Base-by-base conservation (phyloP, 1,139 yeast species). In the Pichia sp. region DNA sequence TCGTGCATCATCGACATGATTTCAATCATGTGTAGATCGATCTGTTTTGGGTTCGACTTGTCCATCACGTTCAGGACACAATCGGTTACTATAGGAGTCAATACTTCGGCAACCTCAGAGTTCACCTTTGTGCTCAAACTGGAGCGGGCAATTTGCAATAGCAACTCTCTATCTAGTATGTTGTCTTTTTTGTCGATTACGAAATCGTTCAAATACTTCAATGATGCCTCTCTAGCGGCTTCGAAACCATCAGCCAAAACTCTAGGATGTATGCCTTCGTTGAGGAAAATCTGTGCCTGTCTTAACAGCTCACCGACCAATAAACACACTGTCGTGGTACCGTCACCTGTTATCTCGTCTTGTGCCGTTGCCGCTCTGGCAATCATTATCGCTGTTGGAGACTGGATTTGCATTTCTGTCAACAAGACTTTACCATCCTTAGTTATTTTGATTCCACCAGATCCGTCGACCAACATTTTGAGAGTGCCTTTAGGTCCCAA, bases 331-430 rank as follows among this genome's bases (percentile, higher is more conserved):
- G 96, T 87, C n/a, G 99, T 93, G 53, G 99, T 95, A 59, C 99
- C 99, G 69, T 93, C 99, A 49, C 99, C 99, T 13, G 99, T 88
- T 67, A 95, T 90, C 69, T 93, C 99, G 70, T 93, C 99, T 71
- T 93, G 99, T 0, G 99, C 97, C 47, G 96, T 84, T 50, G 99
- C 99, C 10, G 98, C 99, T 59, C 98, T 79, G 3, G 99, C 95
- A 74, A 93, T 93, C 96, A 95, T 87, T 37, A 93, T 96, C 0
- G 99, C 99, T 2, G 99, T 95, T n/a, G 99, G 99, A 60, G 93
- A 93, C 70, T 93, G 98, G 69, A 93, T 95, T 72, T 95, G 99
- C 99, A 93, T 93, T 67, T 93, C 99, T 28, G 89, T 81, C 56
- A 93, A 74, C 58, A 93, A 75, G 13, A 95, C 98, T 66, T 93